These are phyloP conservation scores for Hortiboletus campestris DNA, from an alignment of 768 basidiomycete species.

Conservation along the genomic window DNA sequence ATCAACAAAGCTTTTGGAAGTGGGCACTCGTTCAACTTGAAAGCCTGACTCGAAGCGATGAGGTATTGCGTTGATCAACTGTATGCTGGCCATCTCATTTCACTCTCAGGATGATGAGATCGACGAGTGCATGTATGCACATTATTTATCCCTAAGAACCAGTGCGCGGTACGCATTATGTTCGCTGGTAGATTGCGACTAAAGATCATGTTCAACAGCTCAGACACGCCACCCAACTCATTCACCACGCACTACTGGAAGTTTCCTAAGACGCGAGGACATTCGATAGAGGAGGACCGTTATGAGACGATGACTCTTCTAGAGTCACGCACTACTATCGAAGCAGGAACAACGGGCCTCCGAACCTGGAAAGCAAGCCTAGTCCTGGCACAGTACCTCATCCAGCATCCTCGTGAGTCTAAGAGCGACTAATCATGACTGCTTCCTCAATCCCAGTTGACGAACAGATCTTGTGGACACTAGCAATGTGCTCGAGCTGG, in stretches of 20 bases:
- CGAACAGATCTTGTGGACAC: constrained; percentile 11
- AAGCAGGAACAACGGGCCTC: constrained; percentile 75
- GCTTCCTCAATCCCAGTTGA: background rate
- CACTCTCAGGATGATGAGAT: constrained; percentile 54
- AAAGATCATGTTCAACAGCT: constrained; percentile 12
- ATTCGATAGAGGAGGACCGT: background rate
- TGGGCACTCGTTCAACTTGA: constrained; percentile 61
- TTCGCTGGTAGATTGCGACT: background rate
- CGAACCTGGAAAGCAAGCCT: constrained; percentile 79
- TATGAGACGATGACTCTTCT: constrained; percentile 56
- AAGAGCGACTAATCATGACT: background rate
- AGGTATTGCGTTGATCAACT: constrained; percentile 40
- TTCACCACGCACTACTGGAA: constrained; percentile 70
- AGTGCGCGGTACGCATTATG: constrained; percentile 24
- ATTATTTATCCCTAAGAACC: constrained; percentile 50
- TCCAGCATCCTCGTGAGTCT: constrained; percentile 51
- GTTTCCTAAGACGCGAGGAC: background rate
- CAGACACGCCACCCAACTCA: constrained; percentile 38
- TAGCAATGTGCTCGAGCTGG: constrained; percentile 65
- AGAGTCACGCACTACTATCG: constrained; percentile 73
- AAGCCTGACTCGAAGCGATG: constrained; percentile 32
- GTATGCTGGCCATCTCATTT: constrained; percentile 1
- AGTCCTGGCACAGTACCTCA: constrained; percentile 59
- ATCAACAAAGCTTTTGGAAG: constrained; percentile 73
- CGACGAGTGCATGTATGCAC: constrained; percentile 61